These are phyloP conservation scores for Suillus spraguei DNA, from an alignment of 768 basidiomycete genomes.

Conservation along the genomic window DNA sequence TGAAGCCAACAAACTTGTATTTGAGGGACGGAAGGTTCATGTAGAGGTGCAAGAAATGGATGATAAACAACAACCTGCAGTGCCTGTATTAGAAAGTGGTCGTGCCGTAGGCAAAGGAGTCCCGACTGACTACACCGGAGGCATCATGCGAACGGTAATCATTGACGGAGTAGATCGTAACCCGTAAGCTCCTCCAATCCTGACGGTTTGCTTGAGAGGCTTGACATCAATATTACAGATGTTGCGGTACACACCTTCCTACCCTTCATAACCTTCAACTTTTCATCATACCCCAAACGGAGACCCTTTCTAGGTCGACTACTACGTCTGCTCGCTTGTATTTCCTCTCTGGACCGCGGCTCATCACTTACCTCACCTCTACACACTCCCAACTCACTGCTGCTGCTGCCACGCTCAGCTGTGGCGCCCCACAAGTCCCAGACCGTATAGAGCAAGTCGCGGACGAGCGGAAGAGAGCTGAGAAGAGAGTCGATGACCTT, in stretches of 20 bases:
- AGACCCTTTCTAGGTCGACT: constrained; percentile 60
- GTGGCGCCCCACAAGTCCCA: constrained; percentile 66
- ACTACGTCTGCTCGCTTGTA: constrained; percentile 72
- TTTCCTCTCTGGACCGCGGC: constrained; percentile 82
- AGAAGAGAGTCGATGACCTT: constrained; percentile 69
- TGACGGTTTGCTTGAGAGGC: constrained; percentile 15
- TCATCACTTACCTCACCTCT: constrained; percentile 61
- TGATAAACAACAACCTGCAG: constrained; percentile 32
- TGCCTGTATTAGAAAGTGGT: constrained; percentile 44
- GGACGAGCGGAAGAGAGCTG: constrained; percentile 64
- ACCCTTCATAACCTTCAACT: constrained; percentile 73
- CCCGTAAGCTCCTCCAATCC: constrained; percentile 50
- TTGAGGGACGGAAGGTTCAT: constrained; percentile 65
- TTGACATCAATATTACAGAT: constrained; percentile 41
- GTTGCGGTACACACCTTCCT: constrained; percentile 85
- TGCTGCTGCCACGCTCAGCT: constrained; percentile 65
- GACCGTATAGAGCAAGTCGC: constrained; percentile 69
- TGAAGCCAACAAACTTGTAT: constrained; percentile 67
- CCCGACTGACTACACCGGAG: constrained; percentile 75
- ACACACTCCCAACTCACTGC: constrained; percentile 57
- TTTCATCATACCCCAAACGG: constrained; percentile 71
- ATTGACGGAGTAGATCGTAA: constrained; percentile 85
- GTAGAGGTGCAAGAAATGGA: constrained; percentile 78
- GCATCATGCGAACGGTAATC: constrained; percentile 75
- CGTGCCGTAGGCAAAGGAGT: constrained; percentile 57